phyloP scores from a whole-genome alignment of 1,139 yeast genomes.

The Taphrina betulina region DNA sequence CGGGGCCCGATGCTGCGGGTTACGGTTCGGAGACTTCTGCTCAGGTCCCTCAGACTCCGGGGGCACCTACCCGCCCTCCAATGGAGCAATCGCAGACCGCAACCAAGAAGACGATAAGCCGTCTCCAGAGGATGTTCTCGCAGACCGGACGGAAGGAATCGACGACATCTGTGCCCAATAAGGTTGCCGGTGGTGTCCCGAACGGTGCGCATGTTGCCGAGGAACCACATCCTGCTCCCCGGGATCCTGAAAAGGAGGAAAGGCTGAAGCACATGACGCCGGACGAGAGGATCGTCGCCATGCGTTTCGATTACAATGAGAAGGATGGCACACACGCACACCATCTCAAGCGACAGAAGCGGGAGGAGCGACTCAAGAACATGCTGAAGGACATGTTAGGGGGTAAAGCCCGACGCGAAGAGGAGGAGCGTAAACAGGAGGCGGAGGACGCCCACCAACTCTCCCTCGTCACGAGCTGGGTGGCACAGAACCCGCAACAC shows the following conservation, averaged over 20 bases:
- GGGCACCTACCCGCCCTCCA: background rate
- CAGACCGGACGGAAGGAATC: conserved; percentile 30
- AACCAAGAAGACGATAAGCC: conserved; percentile 31
- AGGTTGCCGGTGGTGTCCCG: conserved; percentile 1
- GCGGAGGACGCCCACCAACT: conserved; percentile 56
- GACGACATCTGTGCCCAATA: conserved; percentile 11
- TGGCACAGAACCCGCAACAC: conserved; percentile 57
- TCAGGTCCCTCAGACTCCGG: conserved; percentile 3
- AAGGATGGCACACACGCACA: conserved; percentile 73
- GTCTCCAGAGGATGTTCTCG: conserved; percentile 36
- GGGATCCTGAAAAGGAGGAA: conserved; percentile 16
- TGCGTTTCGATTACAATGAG: conserved; percentile 29
- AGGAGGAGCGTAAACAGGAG: conserved; percentile 58
- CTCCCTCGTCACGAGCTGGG: conserved; percentile 75
- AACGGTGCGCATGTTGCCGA: conserved; percentile 12
- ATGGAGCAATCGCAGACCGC: conserved; percentile 41
- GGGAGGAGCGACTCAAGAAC: conserved; percentile 83
- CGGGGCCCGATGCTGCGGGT: conserved; percentile 2
- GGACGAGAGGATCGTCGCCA: conserved; percentile 11
- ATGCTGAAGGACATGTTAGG: conserved; percentile 72
- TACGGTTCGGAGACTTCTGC: conserved; percentile 3
- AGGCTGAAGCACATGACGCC: conserved; percentile 24
- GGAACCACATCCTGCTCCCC: conserved; percentile 8
- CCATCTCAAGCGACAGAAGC: conserved; percentile 67
- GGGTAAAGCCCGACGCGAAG: conserved; percentile 47